Evolutionary conservation across 202 grass and related monocot species (phyloP), one percentile per base, ranked within the genome.

Genomic region (Eragrostis tef): DNA sequence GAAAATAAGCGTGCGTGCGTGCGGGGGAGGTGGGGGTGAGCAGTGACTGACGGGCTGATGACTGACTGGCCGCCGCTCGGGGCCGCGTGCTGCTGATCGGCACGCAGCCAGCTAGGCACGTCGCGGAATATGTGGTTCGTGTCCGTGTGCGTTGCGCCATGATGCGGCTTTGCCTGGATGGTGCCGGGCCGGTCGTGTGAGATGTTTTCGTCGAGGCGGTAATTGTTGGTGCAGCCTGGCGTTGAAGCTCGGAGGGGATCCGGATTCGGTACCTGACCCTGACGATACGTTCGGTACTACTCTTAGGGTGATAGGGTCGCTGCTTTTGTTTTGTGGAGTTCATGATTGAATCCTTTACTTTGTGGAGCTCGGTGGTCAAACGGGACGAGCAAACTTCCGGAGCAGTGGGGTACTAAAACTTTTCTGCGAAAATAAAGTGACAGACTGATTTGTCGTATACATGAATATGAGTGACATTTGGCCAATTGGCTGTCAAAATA

Each of bases 51-150:
- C 46, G 7, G 6, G 17, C 52, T 0, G 24, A 6, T 6, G 36
- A 8, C 14, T 29, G 24, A 26, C 50, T 46, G 54, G 11, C 41
- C n/a, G n/a, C n/a, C n/a, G n/a, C n/a, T n/a, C n/a, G n/a, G n/a
- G n/a, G n/a, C n/a, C 53, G 79, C 19, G 21, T 22, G 6, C 17
- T 9, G 25, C 8, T 16, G 22, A 8, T 53, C 26, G 15, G 49
- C 49, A 22, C 63, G 27, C 24, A 6, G 24, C 57, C 24, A 26
- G 12, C n/a, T n/a, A n/a, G n/a, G n/a, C n/a, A n/a, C n/a, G n/a
- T n/a, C 22, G 45, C 70, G 70, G 64, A 9, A 65, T 65, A 76
- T 11, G 9, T 62, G 77, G 77, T 11, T 27, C 70, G 46, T 81
- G 71, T 64, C 56, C 70, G 81, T 34, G 61, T 1, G 22, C 16